Percentiles rank a stretch among this genome's conserved stretches.
Conservation (phyloP, 2,329 filamentous ascomycete genomes). For the Stachybotrys chartarum region DNA sequence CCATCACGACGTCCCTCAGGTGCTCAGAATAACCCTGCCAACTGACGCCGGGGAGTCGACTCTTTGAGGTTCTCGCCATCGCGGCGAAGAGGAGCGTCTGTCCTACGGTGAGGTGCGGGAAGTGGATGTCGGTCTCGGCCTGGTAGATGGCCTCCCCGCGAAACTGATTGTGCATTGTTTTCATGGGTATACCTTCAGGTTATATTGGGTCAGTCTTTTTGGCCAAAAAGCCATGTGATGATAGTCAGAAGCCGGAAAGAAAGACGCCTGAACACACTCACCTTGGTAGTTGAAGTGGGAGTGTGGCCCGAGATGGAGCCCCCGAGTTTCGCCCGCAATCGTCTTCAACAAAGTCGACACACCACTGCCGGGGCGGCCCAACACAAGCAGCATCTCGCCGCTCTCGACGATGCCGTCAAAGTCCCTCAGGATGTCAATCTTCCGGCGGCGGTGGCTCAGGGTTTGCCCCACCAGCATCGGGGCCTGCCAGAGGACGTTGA, state of each 20-base stretch:
- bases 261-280: not conserved
- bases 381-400: constrained; percentile 19
- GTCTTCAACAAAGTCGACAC: constrained; percentile 53
- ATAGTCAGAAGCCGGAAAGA: not conserved
- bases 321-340: constrained; percentile 44
- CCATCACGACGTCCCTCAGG: constrained; percentile 58
- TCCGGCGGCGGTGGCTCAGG: not conserved
- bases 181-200: constrained; percentile 15
- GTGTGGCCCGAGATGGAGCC: constrained; percentile 12
- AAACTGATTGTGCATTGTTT: constrained; percentile 34
- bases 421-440: constrained; percentile 16
- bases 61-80: constrained; percentile 43
- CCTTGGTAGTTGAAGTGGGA: constrained; percentile 46
- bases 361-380: constrained; percentile 48
- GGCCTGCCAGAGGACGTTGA: not conserved
- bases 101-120: constrained; percentile 59
- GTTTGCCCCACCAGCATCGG: not conserved
- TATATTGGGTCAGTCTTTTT: too few relatives aligned
- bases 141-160: constrained; percentile 56
- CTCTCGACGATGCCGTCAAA: constrained; percentile 21
- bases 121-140: constrained; percentile 57
- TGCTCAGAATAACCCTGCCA: too few relatives aligned
- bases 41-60: constrained; percentile 7
- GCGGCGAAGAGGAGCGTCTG: constrained; percentile 57
- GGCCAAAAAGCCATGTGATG: not conserved